Evolutionary conservation across 2,329 filamentous ascomycete species (phyloP).

Genomic region (Mariannaea elegans): DNA sequence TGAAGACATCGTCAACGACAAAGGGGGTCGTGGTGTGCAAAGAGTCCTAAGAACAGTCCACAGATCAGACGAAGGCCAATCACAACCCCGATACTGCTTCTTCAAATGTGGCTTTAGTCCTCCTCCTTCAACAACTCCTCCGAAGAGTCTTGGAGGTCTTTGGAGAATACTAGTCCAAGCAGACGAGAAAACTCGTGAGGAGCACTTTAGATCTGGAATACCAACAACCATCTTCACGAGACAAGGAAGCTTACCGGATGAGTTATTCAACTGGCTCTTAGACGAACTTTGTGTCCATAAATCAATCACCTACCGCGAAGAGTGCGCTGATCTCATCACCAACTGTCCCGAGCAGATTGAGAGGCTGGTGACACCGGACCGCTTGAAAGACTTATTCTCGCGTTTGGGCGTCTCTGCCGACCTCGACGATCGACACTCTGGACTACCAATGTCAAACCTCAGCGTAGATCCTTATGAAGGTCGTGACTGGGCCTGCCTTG

Average conservation of each 20-base stretch:
- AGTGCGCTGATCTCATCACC: constrained; percentile 67
- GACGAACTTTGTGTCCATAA: constrained; percentile 65
- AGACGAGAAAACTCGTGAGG: constrained; percentile 55
- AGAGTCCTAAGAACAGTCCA: constrained; percentile 59
- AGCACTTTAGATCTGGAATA: constrained; percentile 70
- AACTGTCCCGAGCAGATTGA: constrained; percentile 54
- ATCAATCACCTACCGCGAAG: constrained; percentile 63
- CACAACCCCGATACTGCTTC: constrained; percentile 57
- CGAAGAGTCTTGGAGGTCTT: constrained; percentile 46
- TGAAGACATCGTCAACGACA: constrained; percentile 45
- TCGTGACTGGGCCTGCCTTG: constrained; percentile 58
- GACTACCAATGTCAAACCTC: constrained; percentile 33
- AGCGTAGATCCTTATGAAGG: constrained; percentile 42
- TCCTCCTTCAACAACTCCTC: constrained; percentile 37
- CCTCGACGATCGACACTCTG: constrained; percentile 44
- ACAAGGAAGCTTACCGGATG: constrained; percentile 61
- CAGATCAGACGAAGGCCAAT: constrained; percentile 53
- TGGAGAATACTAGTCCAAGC: constrained; percentile 62
- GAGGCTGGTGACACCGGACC: constrained; percentile 54
- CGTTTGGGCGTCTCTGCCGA: constrained; percentile 65
- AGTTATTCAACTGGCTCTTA: constrained; percentile 73
- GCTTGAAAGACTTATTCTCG: constrained; percentile 63
- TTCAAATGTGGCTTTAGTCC: constrained; percentile 51
- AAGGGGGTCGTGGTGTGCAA: constrained; percentile 55
- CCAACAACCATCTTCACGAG: constrained; percentile 59